A percentile compares a stretch with the other conserved stretches of the same genome.
Conservation (phyloP, 2,329 filamentous ascomycete genomes). For the Hortaea werneckii region DNA sequence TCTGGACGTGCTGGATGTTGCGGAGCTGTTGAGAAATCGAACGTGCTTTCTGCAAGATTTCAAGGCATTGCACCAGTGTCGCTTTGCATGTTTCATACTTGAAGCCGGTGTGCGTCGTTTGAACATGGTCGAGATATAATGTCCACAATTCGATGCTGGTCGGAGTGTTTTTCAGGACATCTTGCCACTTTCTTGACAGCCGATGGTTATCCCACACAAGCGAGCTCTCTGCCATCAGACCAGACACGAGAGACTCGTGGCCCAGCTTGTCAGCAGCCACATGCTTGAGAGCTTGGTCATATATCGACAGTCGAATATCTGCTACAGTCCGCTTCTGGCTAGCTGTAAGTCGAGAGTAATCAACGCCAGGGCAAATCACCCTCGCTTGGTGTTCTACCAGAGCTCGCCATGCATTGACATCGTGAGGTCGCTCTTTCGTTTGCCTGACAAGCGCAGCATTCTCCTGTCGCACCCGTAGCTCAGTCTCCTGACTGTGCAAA, state of each 20-base stretch:
- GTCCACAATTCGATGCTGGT: conserved; percentile 59
- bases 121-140: conserved; percentile 58
- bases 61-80: conserved; percentile 50
- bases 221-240: conserved; percentile 63
- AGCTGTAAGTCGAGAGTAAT: conserved; percentile 39
- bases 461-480: conserved; percentile 34
- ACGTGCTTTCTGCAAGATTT: conserved; percentile 4
- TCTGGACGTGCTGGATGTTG: conserved; percentile 33
- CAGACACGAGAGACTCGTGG: conserved; percentile 53
- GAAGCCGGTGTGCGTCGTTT: conserved; percentile 58
- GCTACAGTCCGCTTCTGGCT: conserved; percentile 60
- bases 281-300: conserved; percentile 63
- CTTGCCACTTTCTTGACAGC: conserved; percentile 55
- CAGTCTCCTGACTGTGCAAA: conserved; percentile 3
- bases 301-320: conserved; percentile 70
- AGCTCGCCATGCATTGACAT: conserved; percentile 64
- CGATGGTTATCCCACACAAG: conserved; percentile 60
- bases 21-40: neutral
- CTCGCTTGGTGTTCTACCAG: conserved; percentile 70
- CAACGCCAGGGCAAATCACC: conserved; percentile 45
- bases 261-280: conserved; percentile 35
- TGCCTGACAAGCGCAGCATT: conserved; percentile 53
- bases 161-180: conserved; percentile 46
- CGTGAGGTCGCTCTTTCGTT: conserved; percentile 55
- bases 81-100: conserved; percentile 55